A percentile compares a stretch with the other conserved stretches of the same genome.
Conservation (phyloP, 2,329 filamentous ascomycete genomes). For the Bimuria novae-zelandiae region DNA sequence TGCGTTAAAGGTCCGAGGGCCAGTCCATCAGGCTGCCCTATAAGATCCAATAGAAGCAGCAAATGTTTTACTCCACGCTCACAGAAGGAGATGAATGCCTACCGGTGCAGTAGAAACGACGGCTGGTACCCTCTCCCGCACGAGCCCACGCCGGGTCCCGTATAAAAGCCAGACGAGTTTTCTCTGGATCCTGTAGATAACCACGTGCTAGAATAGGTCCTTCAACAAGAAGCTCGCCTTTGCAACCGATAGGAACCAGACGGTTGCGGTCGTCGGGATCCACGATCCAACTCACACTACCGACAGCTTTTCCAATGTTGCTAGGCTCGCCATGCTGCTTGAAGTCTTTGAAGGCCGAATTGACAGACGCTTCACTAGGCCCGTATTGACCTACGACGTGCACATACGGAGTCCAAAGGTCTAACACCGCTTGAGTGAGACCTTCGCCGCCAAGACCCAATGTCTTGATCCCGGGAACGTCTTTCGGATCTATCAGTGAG, state of each 20-base stretch:
- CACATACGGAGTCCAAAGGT: conserved; percentile 29
- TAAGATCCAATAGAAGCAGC: too few species aligned
- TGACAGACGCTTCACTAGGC: conserved; percentile 40
- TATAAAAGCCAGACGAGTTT: conserved; percentile 38
- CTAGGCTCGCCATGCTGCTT: conserved; percentile 37
- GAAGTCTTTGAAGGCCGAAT: conserved; percentile 38
- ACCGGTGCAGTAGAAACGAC: conserved; percentile 39
- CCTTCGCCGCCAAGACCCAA: conserved; percentile 54
- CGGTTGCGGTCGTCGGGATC: conserved; percentile 37
- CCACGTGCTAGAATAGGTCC: conserved; percentile 41
- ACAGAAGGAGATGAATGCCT: too few species aligned
- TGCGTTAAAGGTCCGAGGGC: too few species aligned
- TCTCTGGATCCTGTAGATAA: conserved; percentile 39
- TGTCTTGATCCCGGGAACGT: conserved; percentile 51
- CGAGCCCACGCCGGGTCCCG: conserved; percentile 34
- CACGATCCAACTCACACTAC: conserved; percentile 40
- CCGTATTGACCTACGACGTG: conserved; percentile 39
- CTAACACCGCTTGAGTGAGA: conserved; percentile 37
- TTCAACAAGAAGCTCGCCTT: conserved; percentile 42
- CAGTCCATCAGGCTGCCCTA: too few species aligned
- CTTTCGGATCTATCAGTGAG: conserved; percentile 49
- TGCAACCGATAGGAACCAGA: conserved; percentile 39
- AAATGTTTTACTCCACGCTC: too few species aligned
- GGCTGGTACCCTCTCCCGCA: conserved; percentile 17
- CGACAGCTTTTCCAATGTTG: conserved; percentile 39